Base-by-base conservation (phyloP, 148 eudicot species). In the Camellia lanceoleosa region DNA sequence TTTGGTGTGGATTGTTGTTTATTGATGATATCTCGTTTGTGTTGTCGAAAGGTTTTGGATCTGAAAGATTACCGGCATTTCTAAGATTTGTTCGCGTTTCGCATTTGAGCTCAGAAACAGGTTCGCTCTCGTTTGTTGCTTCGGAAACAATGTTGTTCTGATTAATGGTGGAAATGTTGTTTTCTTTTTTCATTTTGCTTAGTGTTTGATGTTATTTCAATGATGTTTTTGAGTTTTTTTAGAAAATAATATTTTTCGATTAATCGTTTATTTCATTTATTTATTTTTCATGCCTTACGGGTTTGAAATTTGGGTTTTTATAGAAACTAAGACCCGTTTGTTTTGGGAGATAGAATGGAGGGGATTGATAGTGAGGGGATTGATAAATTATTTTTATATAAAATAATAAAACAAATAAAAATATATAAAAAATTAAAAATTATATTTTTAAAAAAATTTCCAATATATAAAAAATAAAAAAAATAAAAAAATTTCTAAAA, bases 21-120 rank as follows among this genome's bases (percentile, higher is more conserved):
- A 49, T 49, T 49, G 7, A 49, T 49, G 52, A 0, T 49, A 7
- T 49, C 38, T 30, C 7, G 52, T 49, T 49, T 4, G 12, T 19
- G 49, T 44, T 69, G 54, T 44, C 46, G 73, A 69, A 69, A 69
- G 73, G 54, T 44, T 69, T 69, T 69, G 73, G 73, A 69, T 47
- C 74, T 71, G 38, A 30, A 30, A 30, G 38, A 71, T n/a, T 12
- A 62, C 13, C 13, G 2, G 20, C 74, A 46, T 49, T 71, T 10
- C 56, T 0, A 44, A 43, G 51, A 44, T 71, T 52, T 9, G 38
- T 16, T 49, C 3, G n/a, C 72, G 58, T 71, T 46, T 71, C 16
- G 58, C 74, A 71, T 71, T 49, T n/a, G 74, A 7, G 56, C 18
- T 71, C 60, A 47, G 16, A 71, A 71, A 19, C 58, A 18, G 74